Evolutionary conservation across 1,284 basidiomycete species (phyloP).

Genomic region (Irpex sp.): DNA sequence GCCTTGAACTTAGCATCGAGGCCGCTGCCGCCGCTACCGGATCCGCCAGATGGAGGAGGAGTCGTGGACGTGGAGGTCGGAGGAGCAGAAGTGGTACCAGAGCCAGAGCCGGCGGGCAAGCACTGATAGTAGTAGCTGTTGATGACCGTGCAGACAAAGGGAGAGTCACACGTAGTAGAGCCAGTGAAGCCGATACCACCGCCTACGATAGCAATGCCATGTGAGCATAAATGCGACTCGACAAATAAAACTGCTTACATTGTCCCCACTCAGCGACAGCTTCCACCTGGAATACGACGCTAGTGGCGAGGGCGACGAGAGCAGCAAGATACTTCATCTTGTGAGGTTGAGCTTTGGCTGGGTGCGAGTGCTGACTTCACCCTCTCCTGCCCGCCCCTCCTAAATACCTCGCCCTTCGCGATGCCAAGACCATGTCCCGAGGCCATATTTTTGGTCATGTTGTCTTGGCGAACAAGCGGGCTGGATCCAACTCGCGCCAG

Average conservation of each 20-base stretch:
- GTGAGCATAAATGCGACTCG: not conserved
- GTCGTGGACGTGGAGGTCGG: constrained; percentile 8
- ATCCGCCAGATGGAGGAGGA: constrained; percentile 10
- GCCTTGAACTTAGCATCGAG: constrained; percentile 22
- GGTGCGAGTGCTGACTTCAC: not conserved
- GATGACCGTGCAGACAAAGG: constrained; percentile 15
- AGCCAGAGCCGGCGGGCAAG: constrained; percentile 15
- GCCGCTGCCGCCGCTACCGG: constrained; percentile 7
- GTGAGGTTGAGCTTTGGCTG: not conserved
- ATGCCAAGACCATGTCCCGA: not conserved
- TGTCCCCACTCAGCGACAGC: constrained; percentile 25
- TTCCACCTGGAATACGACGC: constrained; percentile 19
- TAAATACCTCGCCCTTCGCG: not conserved
- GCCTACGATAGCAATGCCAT: constrained; percentile 6
- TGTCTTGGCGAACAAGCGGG: not conserved
- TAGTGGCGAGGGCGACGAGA: constrained; percentile 23
- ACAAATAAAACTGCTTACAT: constrained; percentile 14
- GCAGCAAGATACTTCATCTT: constrained; percentile 24
- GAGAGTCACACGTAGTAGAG: constrained; percentile 21
- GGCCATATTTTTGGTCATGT: not conserved
- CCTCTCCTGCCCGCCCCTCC: not conserved
- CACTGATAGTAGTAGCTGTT: constrained; percentile 26
- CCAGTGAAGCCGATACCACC: constrained; percentile 23
- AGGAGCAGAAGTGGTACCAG: constrained; percentile 6
- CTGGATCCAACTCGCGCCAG: not conserved